Evolutionary conservation across 805 yeast species (phyloP), one percentile per base, ranked within the genome.

Genomic region (Barnettozyma wickerhamii): DNA sequence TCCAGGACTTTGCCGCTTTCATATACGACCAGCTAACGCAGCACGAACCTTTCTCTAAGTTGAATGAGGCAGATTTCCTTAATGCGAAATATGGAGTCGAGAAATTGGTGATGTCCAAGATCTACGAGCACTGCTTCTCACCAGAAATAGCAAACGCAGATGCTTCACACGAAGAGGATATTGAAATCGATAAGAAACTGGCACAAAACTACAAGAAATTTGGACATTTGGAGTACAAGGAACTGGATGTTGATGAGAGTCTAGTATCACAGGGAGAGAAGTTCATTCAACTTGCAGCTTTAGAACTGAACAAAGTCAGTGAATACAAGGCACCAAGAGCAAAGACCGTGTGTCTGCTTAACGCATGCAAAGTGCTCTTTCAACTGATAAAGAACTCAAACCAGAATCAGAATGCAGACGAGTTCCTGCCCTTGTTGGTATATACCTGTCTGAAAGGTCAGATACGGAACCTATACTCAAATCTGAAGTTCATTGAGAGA

Each of bases 301-400:
- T 67, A 10, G 98, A 93, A 61, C 69, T 93, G 36, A 68, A 71
- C 47, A 88, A 88, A 52, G 80, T 93, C 54, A 84, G 84, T 60
- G 72, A 77, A 39, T 95, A 84, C 59, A 76, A 95, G 51, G 91
- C 98, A 0, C 99, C 99, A 13, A 70, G 99, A 39, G 99, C 95
- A 58, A 93, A 93, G 56, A 79, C 88, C 47, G 87, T 93, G 29
- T 93, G 98, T 59, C 71, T 93, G 3, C 69, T 93, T 47, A 95
- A 93, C 63, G 80, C 93, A 39, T 91, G 97, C 57, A 91, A 91
- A 61, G 90, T 93, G 17, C 82, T 95, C 6, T 90, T 89, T 68
- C 95, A 95, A 10, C 71, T 87, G 42, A 74, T 95, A 35, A 79
- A 89, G 47, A 85, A 80, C 45, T 65, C 71, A 13, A 63, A 73